Evolutionary conservation across 192 early-diverging fungal species (phyloP).

Genomic region (Diversispora epigaea): DNA sequence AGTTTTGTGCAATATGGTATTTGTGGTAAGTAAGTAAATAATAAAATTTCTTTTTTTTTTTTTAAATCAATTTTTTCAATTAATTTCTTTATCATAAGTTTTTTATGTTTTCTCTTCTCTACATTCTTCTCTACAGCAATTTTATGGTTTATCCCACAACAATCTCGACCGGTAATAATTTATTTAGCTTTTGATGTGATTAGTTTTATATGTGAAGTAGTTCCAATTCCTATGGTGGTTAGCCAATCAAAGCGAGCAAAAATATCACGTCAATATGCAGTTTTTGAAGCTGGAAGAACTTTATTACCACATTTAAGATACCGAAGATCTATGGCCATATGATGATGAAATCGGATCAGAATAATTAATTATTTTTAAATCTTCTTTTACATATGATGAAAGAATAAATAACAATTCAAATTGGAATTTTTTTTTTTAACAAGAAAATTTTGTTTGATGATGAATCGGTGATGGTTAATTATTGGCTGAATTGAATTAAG

Average conservation of each 20-base stretch:
- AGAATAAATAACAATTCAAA: too few species aligned
- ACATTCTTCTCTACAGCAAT: neutral
- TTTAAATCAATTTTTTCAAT: too few species aligned
- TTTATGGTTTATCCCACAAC: constrained; percentile 17
- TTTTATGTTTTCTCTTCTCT: neutral
- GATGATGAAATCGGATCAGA: neutral
- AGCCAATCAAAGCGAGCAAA: constrained; percentile 5
- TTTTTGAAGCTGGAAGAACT: neutral
- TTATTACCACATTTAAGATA: neutral
- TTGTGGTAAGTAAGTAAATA: constrained; percentile 2
- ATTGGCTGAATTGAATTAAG: too few species aligned
- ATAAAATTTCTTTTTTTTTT: neutral
- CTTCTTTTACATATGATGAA: too few species aligned
- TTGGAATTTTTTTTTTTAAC: too few species aligned
- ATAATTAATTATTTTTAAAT: too few species aligned
- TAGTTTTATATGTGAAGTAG: constrained; percentile 9
- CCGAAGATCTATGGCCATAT: neutral
- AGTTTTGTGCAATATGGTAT: constrained; percentile 29
- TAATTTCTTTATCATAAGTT: neutral
- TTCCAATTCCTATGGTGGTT: constrained; percentile 20
- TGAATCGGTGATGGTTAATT: too few species aligned
- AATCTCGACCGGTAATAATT: constrained; percentile 8
- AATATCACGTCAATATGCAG: neutral
- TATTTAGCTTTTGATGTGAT: neutral
- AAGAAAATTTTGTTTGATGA: too few species aligned